Base-by-base conservation (phyloP, 495 filamentous ascomycete species). In the Symbiotaphrina buchneri region DNA sequence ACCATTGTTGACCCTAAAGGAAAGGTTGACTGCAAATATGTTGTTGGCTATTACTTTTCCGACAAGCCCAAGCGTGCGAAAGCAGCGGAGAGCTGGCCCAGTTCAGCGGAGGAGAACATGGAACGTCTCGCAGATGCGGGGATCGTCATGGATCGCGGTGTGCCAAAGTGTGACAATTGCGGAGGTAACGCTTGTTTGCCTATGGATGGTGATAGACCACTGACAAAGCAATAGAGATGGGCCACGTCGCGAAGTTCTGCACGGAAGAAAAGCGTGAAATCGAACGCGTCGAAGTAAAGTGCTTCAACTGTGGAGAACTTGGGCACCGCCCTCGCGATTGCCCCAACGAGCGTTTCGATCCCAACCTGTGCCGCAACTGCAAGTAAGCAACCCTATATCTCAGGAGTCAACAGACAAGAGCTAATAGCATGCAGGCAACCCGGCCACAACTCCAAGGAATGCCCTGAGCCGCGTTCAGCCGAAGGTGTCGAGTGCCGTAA, bases 1-100 rank as follows among this genome's bases (percentile, higher is more conserved):
- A 84, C 68, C 34, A 65, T 77, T 36, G 79, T 94, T 51, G 70
- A 87, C 37, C 60, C 92, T 6, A 74, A 92, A 39, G 87, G 87
- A 14, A 71, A 81, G 34, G 45, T 72, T 2, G 65, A 76, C 42
- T 68, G 72, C 44, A 74, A 74, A 41, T 93, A 76, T 43, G 56
- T 64, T 8, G 68, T 91, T 36, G 64, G 65, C 0, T 78, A 76
- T 41, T 71, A 67, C 37, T 71, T 66, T 42, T 58, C 54, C 22
- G 41, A 54, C 14, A 74, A 74, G 40, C 67, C 80, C 0, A 57
- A 56, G 16, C 75, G 84, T 19, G 59, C 59, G 1, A 66, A 59
- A 30, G 47, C 61, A 6, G 47, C 53, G n/a, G 54, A 65, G 8
- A 47, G 55, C 14, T 91, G 76, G 74, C 83, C 82, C 6, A 40